phyloP scores from a whole-genome alignment of 345 rosid species.

The Euphorbia peplus region DNA sequence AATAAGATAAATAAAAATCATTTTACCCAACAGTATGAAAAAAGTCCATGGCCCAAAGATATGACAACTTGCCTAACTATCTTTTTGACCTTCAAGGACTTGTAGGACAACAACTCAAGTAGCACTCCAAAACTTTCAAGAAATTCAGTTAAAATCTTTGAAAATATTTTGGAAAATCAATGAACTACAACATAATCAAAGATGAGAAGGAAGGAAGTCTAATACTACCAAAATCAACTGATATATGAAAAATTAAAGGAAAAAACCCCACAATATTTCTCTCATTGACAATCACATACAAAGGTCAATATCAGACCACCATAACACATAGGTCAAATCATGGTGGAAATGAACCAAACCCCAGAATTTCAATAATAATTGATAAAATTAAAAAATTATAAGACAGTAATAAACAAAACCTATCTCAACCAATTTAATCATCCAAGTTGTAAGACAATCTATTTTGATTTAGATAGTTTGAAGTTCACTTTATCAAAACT shows the following conservation, averaged over 20 bases:
- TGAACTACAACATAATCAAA: background rate
- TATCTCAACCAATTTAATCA: too few species aligned
- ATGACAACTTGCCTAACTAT: background rate
- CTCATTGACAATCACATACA: too few species aligned
- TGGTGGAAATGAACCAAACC: slow-evolving; percentile 28
- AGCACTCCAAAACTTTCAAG: background rate
- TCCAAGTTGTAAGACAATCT: too few species aligned
- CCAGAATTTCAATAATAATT: background rate
- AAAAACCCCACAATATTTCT: too few species aligned
- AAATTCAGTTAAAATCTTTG: background rate
- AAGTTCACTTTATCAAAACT: too few species aligned
- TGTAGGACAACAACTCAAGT: background rate
- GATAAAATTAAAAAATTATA: too few species aligned
- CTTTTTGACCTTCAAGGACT: background rate
- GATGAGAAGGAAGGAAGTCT: background rate
- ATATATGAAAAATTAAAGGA: background rate
- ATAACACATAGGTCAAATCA: too few species aligned
- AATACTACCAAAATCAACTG: slow-evolving; percentile 4
- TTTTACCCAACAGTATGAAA: too few species aligned
- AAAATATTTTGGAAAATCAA: background rate
- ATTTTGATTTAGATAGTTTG: too few species aligned
- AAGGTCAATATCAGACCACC: background rate
- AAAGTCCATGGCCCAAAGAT: too few species aligned
- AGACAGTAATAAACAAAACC: background rate
- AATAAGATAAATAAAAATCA: too few species aligned